Percentiles rank a stretch among this genome's conserved stretches.
phyloP scores from a whole-genome alignment of 108 stramenopile species.

The Parietichytrium sp. region DNA sequence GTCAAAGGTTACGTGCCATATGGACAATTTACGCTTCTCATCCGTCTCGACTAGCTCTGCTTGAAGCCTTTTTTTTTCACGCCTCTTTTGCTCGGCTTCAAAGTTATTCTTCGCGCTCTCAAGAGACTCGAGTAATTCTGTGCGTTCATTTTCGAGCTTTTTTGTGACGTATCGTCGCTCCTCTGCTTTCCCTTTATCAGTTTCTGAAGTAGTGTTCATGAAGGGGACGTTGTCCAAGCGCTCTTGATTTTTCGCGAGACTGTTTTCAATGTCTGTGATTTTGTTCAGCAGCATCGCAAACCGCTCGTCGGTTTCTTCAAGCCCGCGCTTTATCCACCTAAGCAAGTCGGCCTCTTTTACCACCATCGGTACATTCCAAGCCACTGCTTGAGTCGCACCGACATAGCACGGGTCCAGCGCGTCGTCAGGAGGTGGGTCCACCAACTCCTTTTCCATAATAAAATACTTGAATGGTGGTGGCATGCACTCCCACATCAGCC shows the following conservation, averaged over 20 bases:
- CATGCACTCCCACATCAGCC: slow-evolving; percentile 10
- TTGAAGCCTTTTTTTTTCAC: not conserved
- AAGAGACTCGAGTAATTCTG: not conserved
- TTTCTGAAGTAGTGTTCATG: slow-evolving; percentile 4
- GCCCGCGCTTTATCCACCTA: not conserved
- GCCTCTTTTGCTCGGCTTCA: not conserved
- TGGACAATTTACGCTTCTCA: not conserved
- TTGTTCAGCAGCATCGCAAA: not conserved
- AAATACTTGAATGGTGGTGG: slow-evolving; percentile 4
- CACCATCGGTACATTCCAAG: not conserved
- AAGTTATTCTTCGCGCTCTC: not conserved
- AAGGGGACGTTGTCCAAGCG: slow-evolving; percentile 20
- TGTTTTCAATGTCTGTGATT: not conserved
- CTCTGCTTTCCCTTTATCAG: not conserved
- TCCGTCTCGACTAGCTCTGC: not conserved
- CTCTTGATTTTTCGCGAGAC: not conserved
- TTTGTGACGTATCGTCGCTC: not conserved
- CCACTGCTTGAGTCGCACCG: not conserved
- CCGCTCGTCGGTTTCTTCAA: not conserved
- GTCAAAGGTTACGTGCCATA: not conserved
- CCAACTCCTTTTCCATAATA: not conserved
- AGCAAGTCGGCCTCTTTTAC: not conserved
- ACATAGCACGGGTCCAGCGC: slow-evolving; percentile 22
- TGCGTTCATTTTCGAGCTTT: not conserved
- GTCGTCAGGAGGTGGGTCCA: not conserved